These are phyloP conservation scores for Amphibolis antarctica DNA, from an alignment of 106 monocot genomes.

Conservation along the genomic window DNA sequence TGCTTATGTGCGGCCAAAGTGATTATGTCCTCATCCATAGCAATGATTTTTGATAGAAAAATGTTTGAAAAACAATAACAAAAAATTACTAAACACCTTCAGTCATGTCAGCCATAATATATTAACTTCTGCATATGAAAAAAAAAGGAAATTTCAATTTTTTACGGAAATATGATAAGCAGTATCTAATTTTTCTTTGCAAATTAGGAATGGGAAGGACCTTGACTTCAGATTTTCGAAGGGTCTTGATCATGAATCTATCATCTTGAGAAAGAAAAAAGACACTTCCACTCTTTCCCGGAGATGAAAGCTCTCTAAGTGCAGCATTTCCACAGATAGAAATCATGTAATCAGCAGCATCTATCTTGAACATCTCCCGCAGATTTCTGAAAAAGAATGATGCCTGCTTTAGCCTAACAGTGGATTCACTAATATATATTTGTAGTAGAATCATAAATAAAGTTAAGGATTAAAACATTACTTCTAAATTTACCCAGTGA, in stretches of 20 bases:
- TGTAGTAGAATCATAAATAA: too few relatives aligned
- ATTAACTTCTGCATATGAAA: neutral
- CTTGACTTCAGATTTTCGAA: constrained; percentile 97
- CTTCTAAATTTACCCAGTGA: too few relatives aligned
- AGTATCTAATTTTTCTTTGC: neutral
- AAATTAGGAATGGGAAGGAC: constrained; percentile 19
- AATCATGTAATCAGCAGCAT: constrained; percentile 98
- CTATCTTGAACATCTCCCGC: constrained; percentile 91
- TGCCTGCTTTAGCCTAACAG: neutral
- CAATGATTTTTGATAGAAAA: too few relatives aligned
- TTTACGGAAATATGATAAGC: neutral
- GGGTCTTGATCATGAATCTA: constrained; percentile 98
- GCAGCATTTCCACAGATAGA: constrained; percentile 95
- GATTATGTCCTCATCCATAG: too few relatives aligned
- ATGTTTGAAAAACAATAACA: too few relatives aligned
- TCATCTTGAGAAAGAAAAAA: constrained; percentile 99
- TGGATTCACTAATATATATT: too few relatives aligned
- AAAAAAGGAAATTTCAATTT: neutral
- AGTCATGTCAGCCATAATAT: neutral
- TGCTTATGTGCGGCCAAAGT: too few relatives aligned
- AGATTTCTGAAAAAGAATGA: constrained; percentile 49
- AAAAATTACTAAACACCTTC: too few relatives aligned
- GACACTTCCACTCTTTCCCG: constrained; percentile 96
- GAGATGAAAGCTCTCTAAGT: constrained; percentile 89
- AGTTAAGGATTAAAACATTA: too few relatives aligned